Evolutionary conservation across 495 filamentous ascomycete species (phyloP).

Genomic region (Penicillium ochrochloron): DNA sequence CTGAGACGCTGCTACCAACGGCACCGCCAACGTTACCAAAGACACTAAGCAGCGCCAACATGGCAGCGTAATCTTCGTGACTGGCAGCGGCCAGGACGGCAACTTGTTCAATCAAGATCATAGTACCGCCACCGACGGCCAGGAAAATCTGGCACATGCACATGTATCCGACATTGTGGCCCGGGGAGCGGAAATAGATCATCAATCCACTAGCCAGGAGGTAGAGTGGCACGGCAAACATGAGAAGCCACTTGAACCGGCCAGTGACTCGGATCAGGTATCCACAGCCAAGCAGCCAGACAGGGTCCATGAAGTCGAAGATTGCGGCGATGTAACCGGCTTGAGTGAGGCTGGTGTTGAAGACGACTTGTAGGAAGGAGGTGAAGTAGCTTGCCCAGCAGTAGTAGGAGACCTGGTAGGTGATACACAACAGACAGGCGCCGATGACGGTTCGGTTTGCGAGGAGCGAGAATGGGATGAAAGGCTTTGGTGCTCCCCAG

Average conservation of each 20-base stretch:
- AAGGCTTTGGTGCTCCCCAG: constrained; percentile 55
- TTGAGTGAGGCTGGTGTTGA: constrained; percentile 57
- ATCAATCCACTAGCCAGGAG: constrained; percentile 63
- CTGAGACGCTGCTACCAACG: constrained; percentile 61
- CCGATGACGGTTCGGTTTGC: constrained; percentile 66
- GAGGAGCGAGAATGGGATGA: constrained; percentile 63
- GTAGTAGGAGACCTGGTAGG: constrained; percentile 60
- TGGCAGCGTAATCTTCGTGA: constrained; percentile 58
- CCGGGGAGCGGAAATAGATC: constrained; percentile 67
- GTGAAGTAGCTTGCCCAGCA: constrained; percentile 63
- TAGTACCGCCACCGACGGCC: constrained; percentile 63
- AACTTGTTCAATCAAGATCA: constrained; percentile 69
- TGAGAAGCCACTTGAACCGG: constrained; percentile 55
- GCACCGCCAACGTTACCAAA: constrained; percentile 66
- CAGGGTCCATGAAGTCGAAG: constrained; percentile 54
- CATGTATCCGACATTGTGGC: constrained; percentile 63
- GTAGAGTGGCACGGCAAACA: constrained; percentile 63
- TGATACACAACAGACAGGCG: constrained; percentile 59
- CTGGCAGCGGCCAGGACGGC: constrained; percentile 69
- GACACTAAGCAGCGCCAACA: constrained; percentile 48
- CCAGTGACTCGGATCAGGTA: constrained; percentile 57
- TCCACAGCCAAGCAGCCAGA: constrained; percentile 55
- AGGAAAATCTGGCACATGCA: constrained; percentile 79
- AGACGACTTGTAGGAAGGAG: constrained; percentile 72
- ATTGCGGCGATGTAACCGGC: constrained; percentile 60